Conservation (phyloP, 306 rosid species). For the Cyclanthera cordifolia region DNA sequence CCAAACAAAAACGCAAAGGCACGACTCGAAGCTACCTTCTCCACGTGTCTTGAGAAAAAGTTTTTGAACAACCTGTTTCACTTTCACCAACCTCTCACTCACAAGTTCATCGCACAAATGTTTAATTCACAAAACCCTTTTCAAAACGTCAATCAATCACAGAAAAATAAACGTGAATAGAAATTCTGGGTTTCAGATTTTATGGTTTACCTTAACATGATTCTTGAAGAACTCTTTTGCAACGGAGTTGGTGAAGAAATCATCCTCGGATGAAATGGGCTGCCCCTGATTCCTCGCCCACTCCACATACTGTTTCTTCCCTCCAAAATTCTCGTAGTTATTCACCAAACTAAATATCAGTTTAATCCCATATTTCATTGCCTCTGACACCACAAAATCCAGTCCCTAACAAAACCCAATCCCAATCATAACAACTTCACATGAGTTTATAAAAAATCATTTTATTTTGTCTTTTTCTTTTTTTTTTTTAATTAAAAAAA, state of each 20-base stretch:
- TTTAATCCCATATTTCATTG: slow-evolving; percentile 59
- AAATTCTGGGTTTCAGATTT: background rate
- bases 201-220: slow-evolving; percentile 47
- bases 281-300: slow-evolving; percentile 86
- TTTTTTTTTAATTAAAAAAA: too few species aligned
- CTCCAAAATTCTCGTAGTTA: slow-evolving; percentile 62
- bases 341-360: slow-evolving; percentile 73
- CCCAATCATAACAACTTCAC: too few species aligned
- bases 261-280: slow-evolving; percentile 56
- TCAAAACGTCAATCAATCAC: background rate
- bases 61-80: background rate
- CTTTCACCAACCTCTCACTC: background rate
- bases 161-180: background rate
- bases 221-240: slow-evolving; percentile 68
- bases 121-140: background rate
- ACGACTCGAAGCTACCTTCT: too few species aligned
- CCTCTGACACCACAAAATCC: slow-evolving; percentile 71
- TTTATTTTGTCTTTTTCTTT: too few species aligned
- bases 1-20: too few species aligned
- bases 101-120: background rate
- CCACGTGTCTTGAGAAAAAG: too few species aligned
- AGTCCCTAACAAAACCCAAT: too few species aligned
- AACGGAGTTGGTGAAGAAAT: slow-evolving; percentile 58
- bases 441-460: too few species aligned
- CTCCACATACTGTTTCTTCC: slow-evolving; percentile 80